Evolutionary conservation across 257 asterid genomes (phyloP), one percentile per base, ranked within the genome.

Genomic region (Solanum appendiculatum): DNA sequence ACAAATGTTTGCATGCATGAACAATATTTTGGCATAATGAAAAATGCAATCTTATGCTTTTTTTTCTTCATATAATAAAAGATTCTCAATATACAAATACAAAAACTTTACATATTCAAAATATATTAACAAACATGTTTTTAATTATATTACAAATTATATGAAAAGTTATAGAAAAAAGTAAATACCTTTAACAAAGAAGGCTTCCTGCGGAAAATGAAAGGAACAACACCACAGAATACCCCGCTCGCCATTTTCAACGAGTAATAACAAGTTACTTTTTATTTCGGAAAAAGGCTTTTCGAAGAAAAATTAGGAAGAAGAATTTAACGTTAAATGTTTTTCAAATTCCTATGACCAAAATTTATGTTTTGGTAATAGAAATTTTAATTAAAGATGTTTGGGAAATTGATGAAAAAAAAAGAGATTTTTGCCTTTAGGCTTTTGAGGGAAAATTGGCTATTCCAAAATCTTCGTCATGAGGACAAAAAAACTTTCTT

Each of bases 401-500:
- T 88, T 27, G 86, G 82, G 54, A 72, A 88, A 85, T 86, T 39
- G 73, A 18, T 73, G 48, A 0, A 36, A 69, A 31, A 82, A 34
- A 5, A 4, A 44, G 46, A 60, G 31, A 51, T 20, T 46, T 70
- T 72, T 56, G 63, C 58, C 83, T 74, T 23, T 73, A 16, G 84
- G 84, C 63, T 80, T 10, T 46, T 4, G 37, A 80, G 36, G 63
- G 64, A 44, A 80, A 72, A 9, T 46, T 48, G 42, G 84, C 83
- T 39, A 86, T 51, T 13, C 25, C 66, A 64, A 66, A 64, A 72
- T 74, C 23, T 15, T 54, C 23, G 16, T 21, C 68, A 46, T 33
- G 34, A 69, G 42, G 66, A 9, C 77, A 40, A 77, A 77, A 86
- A 31, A 88, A 75, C 91, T 92, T 87, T 90, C 92, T 86, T 90